A percentile compares a stretch with the other conserved stretches of the same genome.
Conservation (phyloP, 1,284 basidiomycete genomes). For the Cystobasidium pallidum region DNA sequence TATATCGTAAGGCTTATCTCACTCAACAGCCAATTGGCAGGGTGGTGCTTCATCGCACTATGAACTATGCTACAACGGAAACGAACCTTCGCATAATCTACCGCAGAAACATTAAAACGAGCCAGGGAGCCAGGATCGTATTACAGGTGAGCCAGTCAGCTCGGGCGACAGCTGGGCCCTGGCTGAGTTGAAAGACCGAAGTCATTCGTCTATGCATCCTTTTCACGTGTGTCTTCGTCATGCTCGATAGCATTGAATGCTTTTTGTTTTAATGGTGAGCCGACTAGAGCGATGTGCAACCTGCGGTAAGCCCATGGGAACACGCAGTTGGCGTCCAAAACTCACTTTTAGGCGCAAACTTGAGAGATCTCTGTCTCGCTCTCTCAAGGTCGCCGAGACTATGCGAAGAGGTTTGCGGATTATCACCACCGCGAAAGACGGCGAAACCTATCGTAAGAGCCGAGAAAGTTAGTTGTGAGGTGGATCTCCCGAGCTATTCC, state of each 20-base stretch:
- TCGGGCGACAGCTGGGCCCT: no score
- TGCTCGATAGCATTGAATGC: constrained; percentile 44
- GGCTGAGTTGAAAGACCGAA: not conserved
- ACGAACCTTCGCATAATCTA: not conserved
- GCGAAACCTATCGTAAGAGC: constrained; percentile 1
- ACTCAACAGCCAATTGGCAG: not conserved
- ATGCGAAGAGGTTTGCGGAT: not conserved
- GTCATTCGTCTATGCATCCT: constrained; percentile 1
- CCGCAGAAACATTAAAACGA: not conserved
- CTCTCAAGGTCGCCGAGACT: constrained; percentile 42
- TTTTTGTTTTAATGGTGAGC: constrained; percentile 49
- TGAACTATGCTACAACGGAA: constrained; percentile 10
- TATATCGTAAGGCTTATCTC: no score
- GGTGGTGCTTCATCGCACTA: not conserved
- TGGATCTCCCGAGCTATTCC: not conserved
- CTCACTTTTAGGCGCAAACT: constrained; percentile 49
- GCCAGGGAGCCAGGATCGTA: no score
- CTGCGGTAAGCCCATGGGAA: not conserved
- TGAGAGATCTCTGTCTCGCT: constrained; percentile 46
- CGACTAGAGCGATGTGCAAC: constrained; percentile 36
- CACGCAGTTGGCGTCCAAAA: not conserved
- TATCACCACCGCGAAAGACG: constrained; percentile 8
- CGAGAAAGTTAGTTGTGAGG: not conserved
- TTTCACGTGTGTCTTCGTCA: constrained; percentile 40
- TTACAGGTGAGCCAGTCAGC: no score